phyloP scores from a whole-genome alignment of 2,329 filamentous ascomycete species.

The Zasmidium angulare region DNA sequence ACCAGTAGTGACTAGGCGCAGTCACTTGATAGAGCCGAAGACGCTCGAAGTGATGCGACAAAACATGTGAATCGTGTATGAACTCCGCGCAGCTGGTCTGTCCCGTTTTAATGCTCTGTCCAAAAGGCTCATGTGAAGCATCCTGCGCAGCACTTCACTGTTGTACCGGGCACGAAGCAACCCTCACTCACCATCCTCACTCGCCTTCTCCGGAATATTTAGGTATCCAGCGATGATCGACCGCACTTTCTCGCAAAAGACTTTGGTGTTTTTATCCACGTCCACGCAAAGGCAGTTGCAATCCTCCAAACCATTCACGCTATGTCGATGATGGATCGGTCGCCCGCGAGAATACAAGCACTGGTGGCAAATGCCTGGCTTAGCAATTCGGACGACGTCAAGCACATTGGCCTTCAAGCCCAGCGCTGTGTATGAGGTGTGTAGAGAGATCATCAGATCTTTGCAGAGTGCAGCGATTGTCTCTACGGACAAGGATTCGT shows the following conservation, averaged over 20 bases:
- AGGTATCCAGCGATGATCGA: neutral
- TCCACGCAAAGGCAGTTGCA: neutral
- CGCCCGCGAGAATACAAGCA: neutral
- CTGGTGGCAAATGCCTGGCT: neutral
- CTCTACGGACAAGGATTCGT: neutral
- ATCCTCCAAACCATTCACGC: neutral
- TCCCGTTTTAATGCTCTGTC: no score
- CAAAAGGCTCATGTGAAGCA: no score
- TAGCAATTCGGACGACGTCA: slow-evolving; percentile 3
- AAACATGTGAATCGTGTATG: no score
- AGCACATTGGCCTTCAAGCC: slow-evolving; percentile 3
- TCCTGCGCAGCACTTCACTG: no score
- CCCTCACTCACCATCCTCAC: neutral
- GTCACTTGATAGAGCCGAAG: no score
- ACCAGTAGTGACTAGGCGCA: no score
- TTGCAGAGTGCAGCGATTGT: slow-evolving; percentile 1
- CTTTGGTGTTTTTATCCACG: neutral
- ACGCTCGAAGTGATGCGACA: no score
- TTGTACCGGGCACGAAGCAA: no score
- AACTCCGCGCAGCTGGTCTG: no score
- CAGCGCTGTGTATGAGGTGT: neutral
- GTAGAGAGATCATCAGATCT: slow-evolving; percentile 1
- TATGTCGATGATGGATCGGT: neutral
- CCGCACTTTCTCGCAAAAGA: neutral
- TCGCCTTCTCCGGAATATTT: neutral